These are phyloP conservation scores for Acidomyces sp. DNA, from an alignment of 495 filamentous ascomycete species.

Conservation along the genomic window DNA sequence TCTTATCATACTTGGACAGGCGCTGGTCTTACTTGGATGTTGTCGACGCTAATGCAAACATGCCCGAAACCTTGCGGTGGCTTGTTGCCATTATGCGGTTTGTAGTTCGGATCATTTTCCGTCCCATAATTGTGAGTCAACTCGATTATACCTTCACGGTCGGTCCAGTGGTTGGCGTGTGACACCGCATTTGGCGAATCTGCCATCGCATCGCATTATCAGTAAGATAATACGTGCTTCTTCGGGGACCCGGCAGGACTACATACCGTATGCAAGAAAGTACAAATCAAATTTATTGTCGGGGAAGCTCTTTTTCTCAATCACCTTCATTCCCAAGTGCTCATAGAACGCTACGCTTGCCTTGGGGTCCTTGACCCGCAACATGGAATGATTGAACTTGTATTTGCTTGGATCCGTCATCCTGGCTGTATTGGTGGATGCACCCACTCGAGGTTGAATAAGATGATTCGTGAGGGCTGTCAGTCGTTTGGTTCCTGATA, in stretches of 20 bases:
- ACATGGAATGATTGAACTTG: conserved; percentile 48
- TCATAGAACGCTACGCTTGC: conserved; percentile 90
- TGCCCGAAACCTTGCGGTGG: conserved; percentile 91
- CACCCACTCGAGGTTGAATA: conserved; percentile 3
- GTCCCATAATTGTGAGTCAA: conserved; percentile 97
- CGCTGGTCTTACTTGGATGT: conserved; percentile 36
- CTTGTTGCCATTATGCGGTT: conserved; percentile 74
- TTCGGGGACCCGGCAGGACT: too few species aligned
- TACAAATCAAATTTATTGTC: conserved; percentile 86
- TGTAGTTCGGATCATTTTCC: conserved; percentile 71
- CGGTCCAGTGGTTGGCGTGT: conserved; percentile 51
- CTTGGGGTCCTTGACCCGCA: conserved; percentile 90
- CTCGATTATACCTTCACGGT: conserved; percentile 82
- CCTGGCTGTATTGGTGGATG: conserved; percentile 33
- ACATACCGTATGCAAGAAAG: conserved; percentile 66
- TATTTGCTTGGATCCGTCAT: conserved; percentile 79
- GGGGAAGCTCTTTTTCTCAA: conserved; percentile 59
- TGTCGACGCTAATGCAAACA: conserved; percentile 74
- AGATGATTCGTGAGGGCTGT: too few species aligned
- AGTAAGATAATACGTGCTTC: too few species aligned
- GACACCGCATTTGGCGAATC: conserved; percentile 49
- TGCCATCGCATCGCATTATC: too few species aligned
- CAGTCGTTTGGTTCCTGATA: too few species aligned
- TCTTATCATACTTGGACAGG: not conserved
- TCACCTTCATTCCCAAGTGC: conserved; percentile 74